Percentiles rank a stretch among this genome's conserved stretches.
phyloP scores from a whole-genome alignment of 306 rosid genomes.

The Senna siamea region DNA sequence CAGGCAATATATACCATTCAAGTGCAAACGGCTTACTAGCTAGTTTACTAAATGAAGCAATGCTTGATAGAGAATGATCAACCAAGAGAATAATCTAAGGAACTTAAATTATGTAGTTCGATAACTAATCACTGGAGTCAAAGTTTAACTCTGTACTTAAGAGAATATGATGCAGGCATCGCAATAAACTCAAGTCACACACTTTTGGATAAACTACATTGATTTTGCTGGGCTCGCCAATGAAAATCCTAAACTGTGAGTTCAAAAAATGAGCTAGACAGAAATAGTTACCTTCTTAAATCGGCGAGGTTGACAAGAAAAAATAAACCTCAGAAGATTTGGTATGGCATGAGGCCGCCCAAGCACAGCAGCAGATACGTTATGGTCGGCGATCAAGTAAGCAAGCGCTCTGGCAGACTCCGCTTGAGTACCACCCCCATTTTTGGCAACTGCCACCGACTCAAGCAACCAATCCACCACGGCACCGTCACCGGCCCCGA shows the following conservation, averaged over 20 bases:
- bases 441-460: constrained; percentile 76
- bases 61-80: background rate
- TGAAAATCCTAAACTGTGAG: constrained; percentile 16
- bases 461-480: constrained; percentile 94
- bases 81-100: background rate
- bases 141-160: background rate
- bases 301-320: constrained; percentile 85
- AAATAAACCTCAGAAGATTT: constrained; percentile 81
- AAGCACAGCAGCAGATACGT: constrained; percentile 75
- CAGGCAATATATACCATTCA: background rate
- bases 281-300: constrained; percentile 63
- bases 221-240: constrained; percentile 30
- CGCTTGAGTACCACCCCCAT: constrained; percentile 76
- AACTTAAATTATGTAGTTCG: background rate
- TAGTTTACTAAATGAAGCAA: background rate
- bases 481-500: constrained; percentile 89
- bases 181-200: background rate
- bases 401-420: constrained; percentile 97
- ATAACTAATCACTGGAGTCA: background rate
- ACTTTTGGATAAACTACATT: background rate
- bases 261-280: background rate
- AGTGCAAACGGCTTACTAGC: background rate
- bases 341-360: constrained; percentile 88
- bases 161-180: background rate
- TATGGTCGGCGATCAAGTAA: constrained; percentile 84